phyloP scores from a whole-genome alignment of 1,139 yeast species.

The Saccharomycopsis hybrid region DNA sequence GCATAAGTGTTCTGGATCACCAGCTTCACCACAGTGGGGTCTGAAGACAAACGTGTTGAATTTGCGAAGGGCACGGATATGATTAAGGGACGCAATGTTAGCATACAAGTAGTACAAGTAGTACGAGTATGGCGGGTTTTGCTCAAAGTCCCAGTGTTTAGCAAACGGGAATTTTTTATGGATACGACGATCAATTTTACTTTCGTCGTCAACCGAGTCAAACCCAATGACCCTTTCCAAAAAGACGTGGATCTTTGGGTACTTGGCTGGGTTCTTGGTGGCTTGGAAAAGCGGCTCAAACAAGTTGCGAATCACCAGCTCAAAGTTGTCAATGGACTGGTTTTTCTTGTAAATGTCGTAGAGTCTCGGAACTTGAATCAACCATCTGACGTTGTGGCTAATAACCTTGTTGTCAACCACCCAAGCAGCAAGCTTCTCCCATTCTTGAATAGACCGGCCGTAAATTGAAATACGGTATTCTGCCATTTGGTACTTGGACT shows the following conservation, averaged over 20 bases:
- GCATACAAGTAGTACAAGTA: constrained; percentile 85
- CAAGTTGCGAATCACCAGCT: constrained; percentile 68
- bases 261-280: constrained; percentile 70
- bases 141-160: constrained; percentile 63
- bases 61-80: constrained; percentile 66
- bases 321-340: constrained; percentile 64
- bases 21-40: constrained; percentile 99
- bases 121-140: constrained; percentile 97
- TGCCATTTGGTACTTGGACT: constrained; percentile 93
- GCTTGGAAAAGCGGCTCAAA: constrained; percentile 93
- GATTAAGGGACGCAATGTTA: constrained; percentile 77
- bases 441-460: constrained; percentile 83
- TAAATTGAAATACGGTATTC: constrained; percentile 93
- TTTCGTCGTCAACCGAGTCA: constrained; percentile 97
- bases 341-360: constrained; percentile 83
- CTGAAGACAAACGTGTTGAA: constrained; percentile 86
- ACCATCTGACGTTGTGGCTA: constrained; percentile 95
- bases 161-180: constrained; percentile 82
- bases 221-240: constrained; percentile 94
- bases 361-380: constrained; percentile 88
- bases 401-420: constrained; percentile 85
- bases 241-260: constrained; percentile 84
- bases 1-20: constrained; percentile 95
- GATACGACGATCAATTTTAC: constrained; percentile 77
- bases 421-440: constrained; percentile 97